Evolutionary conservation across 306 rosid species (phyloP).

Genomic region (Prunus salicina): DNA sequence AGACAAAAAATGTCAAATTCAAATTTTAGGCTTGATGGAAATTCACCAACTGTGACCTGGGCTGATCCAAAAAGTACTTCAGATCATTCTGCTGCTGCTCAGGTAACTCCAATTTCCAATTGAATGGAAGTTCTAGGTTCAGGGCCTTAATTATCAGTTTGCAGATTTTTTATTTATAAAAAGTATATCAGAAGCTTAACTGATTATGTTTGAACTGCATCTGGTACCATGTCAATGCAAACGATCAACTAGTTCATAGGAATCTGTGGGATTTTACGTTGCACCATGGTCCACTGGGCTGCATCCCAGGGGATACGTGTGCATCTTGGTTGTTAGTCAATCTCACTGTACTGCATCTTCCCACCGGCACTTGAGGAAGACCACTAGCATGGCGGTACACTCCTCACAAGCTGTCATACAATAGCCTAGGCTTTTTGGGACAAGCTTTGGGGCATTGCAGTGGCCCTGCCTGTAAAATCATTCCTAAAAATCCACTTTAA

Average conservation of each 20-base stretch:
- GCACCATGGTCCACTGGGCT: not conserved
- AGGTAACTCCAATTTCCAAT: conserved; percentile 41
- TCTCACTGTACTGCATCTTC: not conserved
- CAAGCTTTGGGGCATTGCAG: not conserved
- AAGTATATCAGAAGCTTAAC: not conserved
- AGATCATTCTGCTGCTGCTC: conserved; percentile 76
- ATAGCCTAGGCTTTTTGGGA: not conserved
- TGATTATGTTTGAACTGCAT: not conserved
- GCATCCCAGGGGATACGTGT: not conserved
- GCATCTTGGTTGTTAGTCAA: not conserved
- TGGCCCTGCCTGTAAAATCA: not conserved
- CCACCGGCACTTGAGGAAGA: not conserved
- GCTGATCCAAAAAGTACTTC: conserved; percentile 90
- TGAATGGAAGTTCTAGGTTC: not conserved
- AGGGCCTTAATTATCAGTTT: not conserved
- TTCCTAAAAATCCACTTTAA: not conserved
- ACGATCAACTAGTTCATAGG: not conserved
- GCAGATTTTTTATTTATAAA: too few species aligned
- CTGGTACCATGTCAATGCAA: not conserved
- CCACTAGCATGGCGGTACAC: not conserved
- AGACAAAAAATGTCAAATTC: conserved; percentile 79
- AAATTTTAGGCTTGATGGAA: conserved; percentile 81
- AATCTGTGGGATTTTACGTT: not conserved
- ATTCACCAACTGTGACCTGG: conserved; percentile 91
- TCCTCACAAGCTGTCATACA: not conserved